These are phyloP conservation scores for Heliamphora exappendiculata DNA, from an alignment of 148 eudicot genomes.

Conservation along the genomic window DNA sequence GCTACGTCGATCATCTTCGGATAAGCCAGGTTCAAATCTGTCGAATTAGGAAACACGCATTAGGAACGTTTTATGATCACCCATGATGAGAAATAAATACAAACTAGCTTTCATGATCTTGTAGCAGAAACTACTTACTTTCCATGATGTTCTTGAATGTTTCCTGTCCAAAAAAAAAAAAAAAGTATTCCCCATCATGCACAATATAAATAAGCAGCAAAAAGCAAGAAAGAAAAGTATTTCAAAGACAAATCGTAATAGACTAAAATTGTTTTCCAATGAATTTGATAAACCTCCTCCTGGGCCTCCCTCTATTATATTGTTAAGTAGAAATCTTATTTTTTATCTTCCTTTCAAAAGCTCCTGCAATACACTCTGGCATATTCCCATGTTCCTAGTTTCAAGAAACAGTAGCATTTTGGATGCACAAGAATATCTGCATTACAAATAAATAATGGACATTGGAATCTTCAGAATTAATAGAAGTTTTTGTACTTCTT, in stretches of 20 bases:
- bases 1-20: constrained; percentile 94
- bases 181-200: background rate
- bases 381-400: background rate
- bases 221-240: background rate
- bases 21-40: constrained; percentile 83
- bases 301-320: too few relatives aligned
- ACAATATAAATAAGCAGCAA: background rate
- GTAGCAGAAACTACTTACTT: constrained; percentile 41
- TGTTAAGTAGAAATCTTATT: background rate
- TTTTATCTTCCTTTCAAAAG: background rate
- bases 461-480: background rate
- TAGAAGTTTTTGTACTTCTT: background rate
- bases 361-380: background rate
- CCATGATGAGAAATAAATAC: background rate
- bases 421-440: too few relatives aligned
- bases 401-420: background rate
- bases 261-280: background rate
- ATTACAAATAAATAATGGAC: background rate
- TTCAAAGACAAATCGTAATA: background rate
- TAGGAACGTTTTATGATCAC: background rate
- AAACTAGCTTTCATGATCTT: background rate
- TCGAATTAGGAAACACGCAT: background rate
- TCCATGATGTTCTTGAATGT: constrained; percentile 74
- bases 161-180: constrained; percentile 45
- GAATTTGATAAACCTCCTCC: background rate